phyloP scores from a whole-genome alignment of 23 red algal species.

The Gracilariopsis chorda region DNA sequence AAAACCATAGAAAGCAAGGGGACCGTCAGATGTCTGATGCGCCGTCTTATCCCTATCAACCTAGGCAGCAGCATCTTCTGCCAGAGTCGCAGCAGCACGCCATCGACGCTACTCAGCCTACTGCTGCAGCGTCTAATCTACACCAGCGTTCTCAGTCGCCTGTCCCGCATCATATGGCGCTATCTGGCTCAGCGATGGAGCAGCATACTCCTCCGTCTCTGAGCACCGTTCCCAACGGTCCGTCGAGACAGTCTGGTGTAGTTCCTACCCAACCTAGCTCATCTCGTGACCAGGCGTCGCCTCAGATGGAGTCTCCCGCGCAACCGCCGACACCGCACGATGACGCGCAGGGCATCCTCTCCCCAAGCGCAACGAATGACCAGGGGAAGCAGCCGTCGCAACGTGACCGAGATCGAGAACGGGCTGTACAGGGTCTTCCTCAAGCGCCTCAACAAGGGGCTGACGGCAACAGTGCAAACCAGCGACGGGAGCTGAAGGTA shows the following conservation, averaged over 20 bases:
- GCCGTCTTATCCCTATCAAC: neutral
- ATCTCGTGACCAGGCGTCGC: slow-evolving; percentile 1
- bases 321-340: neutral
- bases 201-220: neutral
- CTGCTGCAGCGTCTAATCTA: neutral
- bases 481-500: slow-evolving; percentile 81
- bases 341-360: neutral
- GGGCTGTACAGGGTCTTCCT: neutral
- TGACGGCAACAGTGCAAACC: neutral
- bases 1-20: neutral
- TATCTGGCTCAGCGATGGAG: neutral
- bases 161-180: slow-evolving; percentile 8
- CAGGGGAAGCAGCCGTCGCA: neutral
- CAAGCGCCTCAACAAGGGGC: neutral
- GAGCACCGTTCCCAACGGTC: neutral
- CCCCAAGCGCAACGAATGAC: neutral
- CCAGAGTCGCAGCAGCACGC: neutral
- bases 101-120: neutral
- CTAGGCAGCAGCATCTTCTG: neutral
- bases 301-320: neutral
- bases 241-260: neutral
- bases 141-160: slow-evolving; percentile 7
- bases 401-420: neutral
- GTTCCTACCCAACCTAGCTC: neutral
- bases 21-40: neutral